A percentile compares a stretch with the other conserved stretches of the same genome.
Conservation (phyloP, 2,329 filamentous ascomycete genomes). For the Nemania diffusa region DNA sequence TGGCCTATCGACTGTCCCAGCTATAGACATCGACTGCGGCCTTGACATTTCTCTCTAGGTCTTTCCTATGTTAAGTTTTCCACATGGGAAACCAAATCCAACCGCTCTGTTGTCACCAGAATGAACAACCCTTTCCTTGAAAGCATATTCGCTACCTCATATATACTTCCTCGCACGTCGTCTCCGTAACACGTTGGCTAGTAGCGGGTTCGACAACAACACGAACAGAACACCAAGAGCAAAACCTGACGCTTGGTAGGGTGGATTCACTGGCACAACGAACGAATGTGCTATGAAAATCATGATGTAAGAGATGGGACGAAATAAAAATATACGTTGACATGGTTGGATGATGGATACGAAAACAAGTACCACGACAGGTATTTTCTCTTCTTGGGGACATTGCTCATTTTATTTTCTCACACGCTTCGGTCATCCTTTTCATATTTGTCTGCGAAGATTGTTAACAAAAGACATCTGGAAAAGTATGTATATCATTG, state of each 20-base stretch:
- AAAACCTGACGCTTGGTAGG: neutral
- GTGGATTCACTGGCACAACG: neutral
- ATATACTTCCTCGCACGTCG: neutral
- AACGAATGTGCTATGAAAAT: slow-evolving; percentile 3
- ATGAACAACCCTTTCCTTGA: neutral
- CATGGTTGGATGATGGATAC: slow-evolving; percentile 15
- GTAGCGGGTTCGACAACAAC: slow-evolving; percentile 2
- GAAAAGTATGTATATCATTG: neutral
- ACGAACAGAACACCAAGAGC: neutral
- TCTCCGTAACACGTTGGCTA: neutral
- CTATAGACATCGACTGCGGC: neutral
- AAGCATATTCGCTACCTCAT: neutral
- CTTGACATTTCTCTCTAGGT: neutral
- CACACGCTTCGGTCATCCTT: neutral
- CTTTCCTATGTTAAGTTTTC: neutral
- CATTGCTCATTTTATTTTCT: neutral
- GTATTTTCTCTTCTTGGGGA: neutral
- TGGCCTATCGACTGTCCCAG: neutral
- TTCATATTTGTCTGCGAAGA: neutral
- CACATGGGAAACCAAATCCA: neutral
- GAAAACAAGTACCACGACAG: slow-evolving; percentile 25
- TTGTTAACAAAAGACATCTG: neutral
- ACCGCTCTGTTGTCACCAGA: neutral
- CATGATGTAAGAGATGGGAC: neutral
- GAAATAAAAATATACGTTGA: slow-evolving; percentile 11